phyloP scores from a whole-genome alignment of 768 basidiomycete species.

The Lactarius vividus region DNA sequence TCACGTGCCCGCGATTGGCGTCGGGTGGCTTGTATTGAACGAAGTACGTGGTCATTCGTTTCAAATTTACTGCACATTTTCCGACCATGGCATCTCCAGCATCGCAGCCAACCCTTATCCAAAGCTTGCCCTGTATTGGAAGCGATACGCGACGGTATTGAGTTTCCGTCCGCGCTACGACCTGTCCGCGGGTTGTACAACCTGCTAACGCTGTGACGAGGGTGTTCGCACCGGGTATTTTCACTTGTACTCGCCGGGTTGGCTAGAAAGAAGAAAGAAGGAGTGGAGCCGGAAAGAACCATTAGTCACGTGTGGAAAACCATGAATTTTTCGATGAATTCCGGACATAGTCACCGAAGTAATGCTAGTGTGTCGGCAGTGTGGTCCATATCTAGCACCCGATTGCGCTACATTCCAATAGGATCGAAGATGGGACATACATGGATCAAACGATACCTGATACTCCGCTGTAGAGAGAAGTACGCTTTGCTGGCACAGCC shows the following conservation, averaged over 20 bases:
- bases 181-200: background rate
- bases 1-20: background rate
- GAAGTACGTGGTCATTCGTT: background rate
- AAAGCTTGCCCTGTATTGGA: background rate
- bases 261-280: background rate
- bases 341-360: background rate
- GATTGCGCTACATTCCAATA: background rate
- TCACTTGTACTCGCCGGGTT: background rate
- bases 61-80: background rate
- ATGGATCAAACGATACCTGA: background rate
- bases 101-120: background rate
- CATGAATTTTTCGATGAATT: background rate
- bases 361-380: background rate
- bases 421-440: background rate
- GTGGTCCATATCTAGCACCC: background rate
- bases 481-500: background rate
- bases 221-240: background rate
- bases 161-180: background rate
- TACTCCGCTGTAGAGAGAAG: background rate
- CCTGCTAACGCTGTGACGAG: background rate
- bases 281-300: background rate
- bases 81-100: background rate
- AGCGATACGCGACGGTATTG: background rate
- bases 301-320: background rate
- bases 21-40: background rate